These are phyloP conservation scores for Pisolithus thermaeus DNA, from an alignment of 1,284 basidiomycete genomes.

Conservation along the genomic window DNA sequence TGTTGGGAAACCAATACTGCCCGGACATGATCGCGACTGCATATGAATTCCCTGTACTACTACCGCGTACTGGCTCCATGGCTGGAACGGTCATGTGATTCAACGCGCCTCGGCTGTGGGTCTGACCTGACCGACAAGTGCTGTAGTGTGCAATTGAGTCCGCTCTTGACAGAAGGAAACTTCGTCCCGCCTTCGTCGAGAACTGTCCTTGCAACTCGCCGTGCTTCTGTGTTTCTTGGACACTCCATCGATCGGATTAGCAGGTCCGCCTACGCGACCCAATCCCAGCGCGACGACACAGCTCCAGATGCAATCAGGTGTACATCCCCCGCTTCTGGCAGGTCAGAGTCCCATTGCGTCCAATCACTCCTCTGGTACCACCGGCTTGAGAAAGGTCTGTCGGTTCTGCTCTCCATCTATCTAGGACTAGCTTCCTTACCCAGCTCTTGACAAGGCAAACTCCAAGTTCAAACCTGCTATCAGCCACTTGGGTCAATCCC, in stretches of 20 bases:
- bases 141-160: background rate
- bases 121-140: no score
- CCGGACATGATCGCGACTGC: conserved; percentile 22
- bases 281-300: background rate
- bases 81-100: background rate
- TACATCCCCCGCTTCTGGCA: background rate
- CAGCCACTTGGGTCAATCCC: background rate
- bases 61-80: background rate
- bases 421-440: background rate
- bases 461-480: conserved; percentile 38
- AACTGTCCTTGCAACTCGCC: no score
- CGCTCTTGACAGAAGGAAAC: background rate
- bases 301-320: background rate
- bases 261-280: no score
- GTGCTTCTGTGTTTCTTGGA: no score
- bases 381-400: conserved; percentile 2
- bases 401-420: background rate
- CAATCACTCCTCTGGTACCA: background rate
- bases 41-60: no score
- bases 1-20: conserved; percentile 57
- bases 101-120: no score
- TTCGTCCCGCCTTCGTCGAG: no score
- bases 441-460: background rate
- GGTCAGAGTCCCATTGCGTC: background rate
- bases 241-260: no score